Evolutionary conservation across 352 stramenopile species (phyloP).

Genomic region (Aphanomyces invadans): DNA sequence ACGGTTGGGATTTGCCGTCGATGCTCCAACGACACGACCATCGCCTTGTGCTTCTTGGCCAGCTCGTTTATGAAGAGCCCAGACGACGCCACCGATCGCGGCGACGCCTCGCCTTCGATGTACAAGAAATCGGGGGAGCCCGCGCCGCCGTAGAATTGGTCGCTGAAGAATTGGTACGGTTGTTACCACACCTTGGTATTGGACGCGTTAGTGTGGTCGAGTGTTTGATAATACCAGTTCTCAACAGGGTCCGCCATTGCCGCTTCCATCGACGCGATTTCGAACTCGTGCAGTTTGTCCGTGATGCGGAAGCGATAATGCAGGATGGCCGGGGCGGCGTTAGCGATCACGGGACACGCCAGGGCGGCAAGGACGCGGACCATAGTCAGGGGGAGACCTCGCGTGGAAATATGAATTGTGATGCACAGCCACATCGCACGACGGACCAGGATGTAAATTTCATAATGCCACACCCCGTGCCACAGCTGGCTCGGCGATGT

Average conservation of each 20-base stretch:
- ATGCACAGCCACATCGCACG: not conserved
- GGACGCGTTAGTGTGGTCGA: not conserved
- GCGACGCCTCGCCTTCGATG: constrained; percentile 91
- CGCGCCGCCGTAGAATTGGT: constrained; percentile 52
- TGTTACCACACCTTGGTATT: constrained; percentile 34
- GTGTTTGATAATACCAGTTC: not conserved
- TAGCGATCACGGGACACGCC: not conserved
- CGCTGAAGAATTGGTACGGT: constrained; percentile 85
- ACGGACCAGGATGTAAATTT: too few relatives aligned
- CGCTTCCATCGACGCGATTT: not conserved
- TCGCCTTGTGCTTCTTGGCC: constrained; percentile 75
- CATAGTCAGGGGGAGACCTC: not conserved
- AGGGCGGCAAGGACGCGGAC: not conserved
- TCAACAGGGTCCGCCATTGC: not conserved
- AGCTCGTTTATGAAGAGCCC: constrained; percentile 91
- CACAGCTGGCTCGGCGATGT: too few relatives aligned
- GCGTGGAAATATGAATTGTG: not conserved
- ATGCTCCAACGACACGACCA: constrained; percentile 94
- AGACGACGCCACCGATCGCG: constrained; percentile 89
- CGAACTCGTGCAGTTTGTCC: not conserved
- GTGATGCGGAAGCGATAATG: not conserved
- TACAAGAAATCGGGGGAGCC: constrained; percentile 85
- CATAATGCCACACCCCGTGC: not conserved
- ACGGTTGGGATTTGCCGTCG: constrained; percentile 87
- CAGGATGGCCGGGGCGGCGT: not conserved